Percentiles rank a stretch among this genome's conserved stretches.
Conservation (phyloP, 768 basidiomycete genomes). For the Sistotremastrum niveocremeum region DNA sequence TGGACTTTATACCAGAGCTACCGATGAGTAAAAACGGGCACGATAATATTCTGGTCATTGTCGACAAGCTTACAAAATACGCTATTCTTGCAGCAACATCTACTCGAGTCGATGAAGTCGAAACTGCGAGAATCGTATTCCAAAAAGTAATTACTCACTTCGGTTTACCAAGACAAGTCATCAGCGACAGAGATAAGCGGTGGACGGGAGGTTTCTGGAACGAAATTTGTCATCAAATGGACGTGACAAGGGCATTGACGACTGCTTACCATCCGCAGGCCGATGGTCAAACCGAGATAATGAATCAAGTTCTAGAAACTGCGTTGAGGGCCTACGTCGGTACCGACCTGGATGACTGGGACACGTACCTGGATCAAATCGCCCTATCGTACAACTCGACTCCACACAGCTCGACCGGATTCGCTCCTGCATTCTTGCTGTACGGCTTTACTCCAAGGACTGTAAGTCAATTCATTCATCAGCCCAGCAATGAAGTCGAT, state of each 20-base stretch:
- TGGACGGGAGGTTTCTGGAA: conserved; percentile 6
- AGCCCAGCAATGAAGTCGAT: background rate
- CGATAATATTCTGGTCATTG: conserved; percentile 11
- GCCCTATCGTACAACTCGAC: conserved; percentile 20
- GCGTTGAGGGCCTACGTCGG: conserved; percentile 18
- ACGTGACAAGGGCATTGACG: conserved; percentile 1
- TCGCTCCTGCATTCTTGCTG: conserved; percentile 16
- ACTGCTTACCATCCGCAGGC: conserved; percentile 12
- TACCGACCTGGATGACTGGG: conserved; percentile 15
- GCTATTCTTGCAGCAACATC: conserved; percentile 8
- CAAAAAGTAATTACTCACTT: background rate
- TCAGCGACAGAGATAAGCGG: conserved; percentile 3
- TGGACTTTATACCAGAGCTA: conserved; percentile 1
- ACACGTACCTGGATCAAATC: conserved; percentile 10
- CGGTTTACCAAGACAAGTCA: conserved; percentile 2
- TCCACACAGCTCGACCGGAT: conserved; percentile 15
- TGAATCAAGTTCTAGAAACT: conserved; percentile 21
- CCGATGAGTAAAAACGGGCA: conserved; percentile 10
- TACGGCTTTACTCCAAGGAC: conserved; percentile 16
- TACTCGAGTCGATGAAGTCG: too few relatives aligned
- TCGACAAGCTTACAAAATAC: conserved; percentile 10
- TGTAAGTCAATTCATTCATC: background rate
- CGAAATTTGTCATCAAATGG: conserved; percentile 2
- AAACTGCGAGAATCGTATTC: background rate
- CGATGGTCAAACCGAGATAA: conserved; percentile 24